phyloP scores from a whole-genome alignment of 2,329 filamentous ascomycete genomes.

The Sporothrix euskadiensis region DNA sequence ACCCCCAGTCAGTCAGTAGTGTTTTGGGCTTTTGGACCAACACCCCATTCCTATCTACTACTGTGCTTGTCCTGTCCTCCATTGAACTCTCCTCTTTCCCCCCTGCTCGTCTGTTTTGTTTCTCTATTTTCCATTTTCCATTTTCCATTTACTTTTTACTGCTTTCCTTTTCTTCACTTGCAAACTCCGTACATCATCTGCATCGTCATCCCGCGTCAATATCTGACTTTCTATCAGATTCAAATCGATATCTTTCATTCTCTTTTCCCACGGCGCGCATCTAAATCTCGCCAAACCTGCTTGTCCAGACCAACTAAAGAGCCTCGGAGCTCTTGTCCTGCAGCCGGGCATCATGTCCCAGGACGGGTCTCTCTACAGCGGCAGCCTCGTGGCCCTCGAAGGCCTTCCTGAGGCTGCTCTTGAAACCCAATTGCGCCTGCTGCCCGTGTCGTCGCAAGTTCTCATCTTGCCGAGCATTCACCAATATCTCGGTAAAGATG shows the following conservation, averaged over 20 bases:
- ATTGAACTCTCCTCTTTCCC: neutral
- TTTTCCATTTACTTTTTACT: neutral
- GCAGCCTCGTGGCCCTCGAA: constrained; percentile 62
- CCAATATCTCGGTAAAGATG: constrained; percentile 45
- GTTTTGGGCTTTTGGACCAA: neutral
- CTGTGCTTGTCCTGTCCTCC: neutral
- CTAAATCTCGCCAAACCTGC: neutral
- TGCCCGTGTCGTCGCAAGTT: constrained; percentile 60
- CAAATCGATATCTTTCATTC: neutral
- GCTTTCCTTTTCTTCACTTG: neutral
- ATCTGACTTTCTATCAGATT: neutral
- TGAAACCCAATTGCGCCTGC: constrained; percentile 59
- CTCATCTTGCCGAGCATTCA: constrained; percentile 57
- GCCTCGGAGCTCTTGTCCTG: constrained; percentile 9
- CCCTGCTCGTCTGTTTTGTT: neutral
- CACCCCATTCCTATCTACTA: neutral
- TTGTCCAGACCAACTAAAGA: neutral
- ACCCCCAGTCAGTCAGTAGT: neutral
- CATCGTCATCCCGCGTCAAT: neutral
- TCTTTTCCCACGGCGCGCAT: neutral
- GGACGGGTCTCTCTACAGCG: constrained; percentile 37
- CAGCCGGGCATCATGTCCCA: constrained; percentile 19
- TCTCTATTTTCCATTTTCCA: neutral
- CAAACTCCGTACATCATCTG: neutral
- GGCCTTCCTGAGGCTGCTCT: constrained; percentile 54